Evolutionary conservation across 2,329 filamentous ascomycete genomes (phyloP).

Genomic region (Karstenula rhodostoma): DNA sequence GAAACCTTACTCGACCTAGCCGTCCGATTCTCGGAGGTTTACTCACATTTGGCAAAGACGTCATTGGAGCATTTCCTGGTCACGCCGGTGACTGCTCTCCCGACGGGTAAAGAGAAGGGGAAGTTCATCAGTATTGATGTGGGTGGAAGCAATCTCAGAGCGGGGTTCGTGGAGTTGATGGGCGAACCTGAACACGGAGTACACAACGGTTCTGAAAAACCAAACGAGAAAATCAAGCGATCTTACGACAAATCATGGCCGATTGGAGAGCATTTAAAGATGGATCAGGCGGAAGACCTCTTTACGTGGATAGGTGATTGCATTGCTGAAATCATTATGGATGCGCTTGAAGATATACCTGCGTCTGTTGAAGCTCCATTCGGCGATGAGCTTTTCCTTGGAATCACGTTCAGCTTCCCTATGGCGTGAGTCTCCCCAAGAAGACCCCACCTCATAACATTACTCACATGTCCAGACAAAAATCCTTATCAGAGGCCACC

Average conservation of each 20-base stretch:
- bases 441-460: neutral
- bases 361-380: constrained; percentile 37
- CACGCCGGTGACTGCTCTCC: constrained; percentile 51
- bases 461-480: constrained; percentile 55
- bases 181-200: constrained; percentile 51
- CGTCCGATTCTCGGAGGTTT: constrained; percentile 46
- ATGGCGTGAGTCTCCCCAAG: constrained; percentile 57
- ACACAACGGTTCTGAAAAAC: constrained; percentile 27
- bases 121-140: constrained; percentile 57
- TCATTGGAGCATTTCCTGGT: constrained; percentile 52
- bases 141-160: constrained; percentile 73
- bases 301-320: constrained; percentile 84
- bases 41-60: constrained; percentile 40
- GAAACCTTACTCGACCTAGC: constrained; percentile 44
- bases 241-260: constrained; percentile 76
- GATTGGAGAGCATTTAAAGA: constrained; percentile 76
- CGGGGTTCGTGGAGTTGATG: constrained; percentile 71
- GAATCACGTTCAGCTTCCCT: constrained; percentile 76
- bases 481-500: constrained; percentile 67
- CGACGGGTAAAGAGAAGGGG: constrained; percentile 71
- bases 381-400: constrained; percentile 64
- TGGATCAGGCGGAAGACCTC: constrained; percentile 75
- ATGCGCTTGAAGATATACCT: constrained; percentile 57
- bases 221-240: constrained; percentile 58
- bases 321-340: constrained; percentile 75